Evolutionary conservation across 2,329 filamentous ascomycete species (phyloP), one percentile per base, ranked within the genome.

Genomic region (Acarospora socialis): DNA sequence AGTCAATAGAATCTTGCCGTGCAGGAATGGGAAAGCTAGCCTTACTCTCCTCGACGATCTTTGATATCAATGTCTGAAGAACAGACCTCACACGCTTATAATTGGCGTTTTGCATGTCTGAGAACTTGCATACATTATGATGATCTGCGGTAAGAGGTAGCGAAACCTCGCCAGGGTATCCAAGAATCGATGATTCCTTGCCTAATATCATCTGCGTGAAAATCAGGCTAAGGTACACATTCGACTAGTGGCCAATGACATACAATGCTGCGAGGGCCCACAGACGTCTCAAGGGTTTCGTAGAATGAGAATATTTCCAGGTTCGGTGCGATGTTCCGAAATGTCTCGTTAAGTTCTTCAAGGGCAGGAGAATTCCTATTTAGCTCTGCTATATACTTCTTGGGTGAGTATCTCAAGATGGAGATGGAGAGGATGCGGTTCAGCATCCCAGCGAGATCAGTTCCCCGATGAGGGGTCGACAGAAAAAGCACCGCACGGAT

Each of bases 51-150:
- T n/a, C n/a, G n/a, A n/a, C n/a, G n/a, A n/a, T n/a, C n/a, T n/a
- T n/a, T n/a, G n/a, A n/a, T n/a, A n/a, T n/a, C n/a, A n/a, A n/a
- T n/a, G n/a, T n/a, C n/a, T n/a, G n/a, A n/a, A n/a, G n/a, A n/a
- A n/a, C n/a, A n/a, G n/a, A n/a, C n/a, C n/a, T n/a, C n/a, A n/a
- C n/a, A n/a, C n/a, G n/a, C n/a, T n/a, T 34, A 28, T 64, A 64
- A 31, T 56, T 55, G 1, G 55, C 35, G 33, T 64, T 60, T 0
- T 45, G 8, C 2, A 35, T 47, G 7, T 44, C 47, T 6, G 43
- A 35, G 30, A 51, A 65, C 33, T 63, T 64, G 48, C 56, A 61
- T 6, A 62, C 50, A 2, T 43, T 40, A 23, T 56, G 55, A 32
- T 64, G 61, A 32, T 64, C 54, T 6, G 60, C 59, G 34, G 50